These are phyloP conservation scores for Xerocomus subilludens DNA, from an alignment of 1,284 basidiomycete genomes.

Conservation along the genomic window DNA sequence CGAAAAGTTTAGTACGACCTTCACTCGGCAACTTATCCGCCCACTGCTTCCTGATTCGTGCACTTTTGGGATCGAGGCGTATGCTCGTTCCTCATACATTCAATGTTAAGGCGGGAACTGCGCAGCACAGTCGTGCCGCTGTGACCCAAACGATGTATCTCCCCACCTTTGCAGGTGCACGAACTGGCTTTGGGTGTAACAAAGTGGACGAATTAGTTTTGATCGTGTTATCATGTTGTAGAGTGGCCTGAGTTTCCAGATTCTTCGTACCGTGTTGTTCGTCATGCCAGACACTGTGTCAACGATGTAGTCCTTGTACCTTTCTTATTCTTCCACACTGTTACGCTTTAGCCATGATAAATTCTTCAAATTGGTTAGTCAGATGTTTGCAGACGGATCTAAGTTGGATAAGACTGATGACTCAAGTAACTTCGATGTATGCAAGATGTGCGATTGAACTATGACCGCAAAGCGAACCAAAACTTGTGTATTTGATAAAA, in stretches of 20 bases:
- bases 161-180: no score
- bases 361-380: not conserved
- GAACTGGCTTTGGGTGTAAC: no score
- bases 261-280: not conserved
- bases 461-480: not conserved
- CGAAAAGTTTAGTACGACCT: slow-evolving; percentile 16
- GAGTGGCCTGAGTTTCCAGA: not conserved
- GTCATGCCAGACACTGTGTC: not conserved
- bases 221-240: not conserved
- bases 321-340: not conserved
- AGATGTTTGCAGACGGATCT: not conserved
- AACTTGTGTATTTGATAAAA: not conserved
- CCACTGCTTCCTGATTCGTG: slow-evolving; percentile 55
- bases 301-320: not conserved
- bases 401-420: not conserved
- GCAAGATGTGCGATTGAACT: not conserved
- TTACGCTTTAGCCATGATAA: not conserved
- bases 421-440: not conserved
- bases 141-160: slow-evolving; percentile 29
- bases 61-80: slow-evolving; percentile 61
- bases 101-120: slow-evolving; percentile 59
- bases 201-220: no score
- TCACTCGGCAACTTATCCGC: slow-evolving; percentile 24
- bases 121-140: slow-evolving; percentile 63
- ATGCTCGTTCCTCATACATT: slow-evolving; percentile 62